Percentiles rank a stretch among this genome's conserved stretches.
These are phyloP conservation scores for Daldinia bambusicola DNA, from an alignment of 495 filamentous ascomycete species.

Conservation along the genomic window DNA sequence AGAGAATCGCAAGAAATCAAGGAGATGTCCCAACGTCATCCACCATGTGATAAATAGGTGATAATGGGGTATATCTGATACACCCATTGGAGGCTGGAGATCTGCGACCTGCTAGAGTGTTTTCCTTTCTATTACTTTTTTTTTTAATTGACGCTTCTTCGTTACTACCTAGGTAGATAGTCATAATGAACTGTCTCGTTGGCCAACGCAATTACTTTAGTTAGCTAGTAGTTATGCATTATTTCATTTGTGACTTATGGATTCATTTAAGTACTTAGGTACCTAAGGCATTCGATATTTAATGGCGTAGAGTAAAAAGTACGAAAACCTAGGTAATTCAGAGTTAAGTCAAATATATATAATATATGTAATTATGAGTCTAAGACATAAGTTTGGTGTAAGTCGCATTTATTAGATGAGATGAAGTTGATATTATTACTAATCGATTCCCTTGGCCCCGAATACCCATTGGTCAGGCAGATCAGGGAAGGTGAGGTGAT, in stretches of 20 bases:
- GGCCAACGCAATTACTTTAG: not conserved
- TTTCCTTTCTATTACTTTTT: not conserved
- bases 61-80: not conserved
- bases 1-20: not conserved
- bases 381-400: not conserved
- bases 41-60: not conserved
- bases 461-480: not conserved
- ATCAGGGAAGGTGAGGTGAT: constrained; percentile 3
- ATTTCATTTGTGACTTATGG: not conserved
- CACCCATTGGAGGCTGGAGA: not conserved
- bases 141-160: not conserved
- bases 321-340: not conserved
- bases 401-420: not conserved
- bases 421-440: constrained; percentile 3
- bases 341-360: not conserved
- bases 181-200: not conserved
- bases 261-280: not conserved
- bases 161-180: not conserved
- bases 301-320: not conserved
- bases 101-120: not conserved
- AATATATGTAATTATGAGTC: not conserved
- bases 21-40: not conserved
- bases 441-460: not conserved
- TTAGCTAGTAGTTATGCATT: not conserved
- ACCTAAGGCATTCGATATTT: not conserved